Conservation (phyloP, 106 monocot species). For the Alisma plantagoaquatica region DNA sequence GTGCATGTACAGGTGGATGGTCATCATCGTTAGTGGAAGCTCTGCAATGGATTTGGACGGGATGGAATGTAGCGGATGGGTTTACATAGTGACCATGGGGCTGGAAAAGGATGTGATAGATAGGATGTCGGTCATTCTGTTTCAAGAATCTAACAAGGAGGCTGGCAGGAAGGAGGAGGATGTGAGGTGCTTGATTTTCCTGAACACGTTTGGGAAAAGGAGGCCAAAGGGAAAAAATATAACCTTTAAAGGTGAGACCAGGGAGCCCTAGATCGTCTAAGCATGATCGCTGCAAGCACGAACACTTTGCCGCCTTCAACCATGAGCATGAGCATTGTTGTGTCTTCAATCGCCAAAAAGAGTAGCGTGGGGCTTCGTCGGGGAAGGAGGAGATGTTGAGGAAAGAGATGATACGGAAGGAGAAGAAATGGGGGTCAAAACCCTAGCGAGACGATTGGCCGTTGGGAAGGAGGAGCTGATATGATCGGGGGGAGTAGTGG, state of each 20-base stretch:
- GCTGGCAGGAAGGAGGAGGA: slow-evolving; percentile 5
- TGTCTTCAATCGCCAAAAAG: too few species aligned
- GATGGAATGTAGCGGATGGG: background rate
- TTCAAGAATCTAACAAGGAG: too few species aligned
- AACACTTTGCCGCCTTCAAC: slow-evolving; percentile 38
- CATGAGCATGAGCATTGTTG: too few species aligned
- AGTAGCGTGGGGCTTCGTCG: too few species aligned
- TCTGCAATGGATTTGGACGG: background rate
- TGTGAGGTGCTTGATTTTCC: slow-evolving; percentile 49
- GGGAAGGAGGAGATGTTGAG: too few species aligned
- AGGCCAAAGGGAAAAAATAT: slow-evolving; percentile 44
- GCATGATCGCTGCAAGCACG: slow-evolving; percentile 36
- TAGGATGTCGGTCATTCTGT: slow-evolving; percentile 10
- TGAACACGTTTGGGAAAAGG: slow-evolving; percentile 31
- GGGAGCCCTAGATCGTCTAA: too few species aligned
- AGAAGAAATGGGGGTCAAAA: too few species aligned
- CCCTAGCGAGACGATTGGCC: too few species aligned
- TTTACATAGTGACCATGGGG: background rate
- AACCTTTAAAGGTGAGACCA: too few species aligned
- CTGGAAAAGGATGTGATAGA: slow-evolving; percentile 15
- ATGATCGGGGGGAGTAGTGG: too few species aligned
- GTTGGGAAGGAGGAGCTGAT: too few species aligned
- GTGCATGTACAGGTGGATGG: slow-evolving; percentile 14
- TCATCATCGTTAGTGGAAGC: slow-evolving; percentile 1
- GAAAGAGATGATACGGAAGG: too few species aligned